Evolutionary conservation across 257 asterid species (phyloP), one percentile per base, ranked within the genome.

Genomic region (Parsonsia alboflavescens): DNA sequence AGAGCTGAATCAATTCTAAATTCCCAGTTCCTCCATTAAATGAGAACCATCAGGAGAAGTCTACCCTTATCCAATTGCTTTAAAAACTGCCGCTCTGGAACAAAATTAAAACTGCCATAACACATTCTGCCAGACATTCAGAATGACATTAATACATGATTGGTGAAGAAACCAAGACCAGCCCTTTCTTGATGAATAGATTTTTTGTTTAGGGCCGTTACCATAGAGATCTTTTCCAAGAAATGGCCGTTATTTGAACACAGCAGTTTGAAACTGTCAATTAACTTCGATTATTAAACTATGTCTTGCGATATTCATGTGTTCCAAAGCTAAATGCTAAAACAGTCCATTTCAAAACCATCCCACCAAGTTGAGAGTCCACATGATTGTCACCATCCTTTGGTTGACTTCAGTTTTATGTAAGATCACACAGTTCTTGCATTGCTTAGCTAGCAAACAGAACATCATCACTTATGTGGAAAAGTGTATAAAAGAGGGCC

Each of bases 51-150:
- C n/a, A 53, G 59, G 1, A 53, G 19, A 17, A 21, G 42, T 22
- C 70, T 33, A 22, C 33, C 83, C 75, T 76, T 72, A 80, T 76
- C 83, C 48, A 22, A 22, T 72, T 36, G 68, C 83, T 67, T 72
- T 63, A 66, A 54, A 44, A 68, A 78, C 74, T 61, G 56, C 42
- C 30, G 16, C 13, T 65, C 36, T 44, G 6, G 36, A 26, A 24
- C 11, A 13, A 28, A 26, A 58, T 61, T 62, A 68, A 76, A 75
- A 48, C 75, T 50, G 61, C 17, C 21, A 52, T 58, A 72, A 13
- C 48, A 63, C 15, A 33, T 6, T 46, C 30, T 66, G 6, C 57
- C 73, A 57, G 66, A 56, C 44, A 58, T 13, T 50, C 62, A n/a
- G 22, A 65, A 44, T 16, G 48, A 63, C 48, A 52, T 70, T 62